Percentiles rank a stretch among this genome's conserved stretches.
phyloP scores from a whole-genome alignment of 495 filamentous ascomycete genomes.

The Alectoria sarmentosa region DNA sequence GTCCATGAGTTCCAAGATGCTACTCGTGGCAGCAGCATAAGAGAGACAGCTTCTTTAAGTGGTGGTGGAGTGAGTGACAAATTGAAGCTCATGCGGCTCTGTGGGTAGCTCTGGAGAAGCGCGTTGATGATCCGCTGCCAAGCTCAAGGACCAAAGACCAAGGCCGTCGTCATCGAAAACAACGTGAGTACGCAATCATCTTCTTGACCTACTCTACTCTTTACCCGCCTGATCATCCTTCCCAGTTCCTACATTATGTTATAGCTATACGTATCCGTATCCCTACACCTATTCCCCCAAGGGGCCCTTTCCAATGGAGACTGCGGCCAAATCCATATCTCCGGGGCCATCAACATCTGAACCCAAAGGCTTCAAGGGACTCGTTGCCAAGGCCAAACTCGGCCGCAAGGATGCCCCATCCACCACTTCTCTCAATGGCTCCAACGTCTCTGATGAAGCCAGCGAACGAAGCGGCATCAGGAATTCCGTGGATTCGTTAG shows the following conservation, averaged over 20 bases:
- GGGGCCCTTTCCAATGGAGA: constrained; percentile 24
- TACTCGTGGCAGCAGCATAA: no score
- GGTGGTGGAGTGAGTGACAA: not conserved
- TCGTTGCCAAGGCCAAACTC: constrained; percentile 31
- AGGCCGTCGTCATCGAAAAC: not conserved
- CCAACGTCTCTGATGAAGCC: constrained; percentile 26
- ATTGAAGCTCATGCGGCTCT: not conserved
- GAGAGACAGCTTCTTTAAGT: not conserved
- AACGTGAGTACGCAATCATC: not conserved
- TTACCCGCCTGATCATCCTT: constrained; percentile 30
- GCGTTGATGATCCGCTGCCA: not conserved
- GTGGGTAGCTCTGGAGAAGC: not conserved
- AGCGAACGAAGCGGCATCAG: constrained; percentile 28
- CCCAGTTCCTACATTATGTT: not conserved
- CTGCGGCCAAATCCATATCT: constrained; percentile 18
- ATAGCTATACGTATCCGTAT: constrained; percentile 1
- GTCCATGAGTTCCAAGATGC: constrained; percentile 43
- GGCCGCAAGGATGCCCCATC: constrained; percentile 26
- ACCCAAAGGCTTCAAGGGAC: constrained; percentile 28
- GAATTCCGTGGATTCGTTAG: constrained; percentile 24
- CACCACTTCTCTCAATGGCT: constrained; percentile 27
- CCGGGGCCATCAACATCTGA: constrained; percentile 22
- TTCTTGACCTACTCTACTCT: constrained; percentile 8
- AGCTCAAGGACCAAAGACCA: not conserved
- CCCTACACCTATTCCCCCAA: not conserved